Base-by-base conservation (phyloP, 176 grass and related monocot genomes). In the Puya raimondii region DNA sequence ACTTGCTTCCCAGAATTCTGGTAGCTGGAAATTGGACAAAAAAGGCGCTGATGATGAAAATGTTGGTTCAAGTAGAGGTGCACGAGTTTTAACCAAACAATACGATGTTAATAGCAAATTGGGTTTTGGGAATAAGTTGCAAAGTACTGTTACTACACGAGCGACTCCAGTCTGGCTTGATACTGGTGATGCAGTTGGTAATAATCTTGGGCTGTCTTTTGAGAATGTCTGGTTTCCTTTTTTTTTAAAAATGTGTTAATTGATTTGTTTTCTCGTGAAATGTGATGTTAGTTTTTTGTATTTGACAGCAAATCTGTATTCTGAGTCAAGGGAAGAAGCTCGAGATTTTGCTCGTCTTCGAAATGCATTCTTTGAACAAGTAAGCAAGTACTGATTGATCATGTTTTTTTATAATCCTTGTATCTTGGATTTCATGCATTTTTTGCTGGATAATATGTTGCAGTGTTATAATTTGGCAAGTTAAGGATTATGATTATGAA, bases 311-410 rank as follows among this genome's bases (percentile, higher is more conserved):
- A 82, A 63, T 70, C 83, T 97, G 72, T 97, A 99, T 53, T 82
- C 94, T 14, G 86, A 92, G 74, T 90, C 90, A 65, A 90, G 94
- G 77, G 89, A 83, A 70, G 94, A 99, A 84, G 94, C 89, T 90
- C 84, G 87, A 56, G 94, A 99, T 86, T 90, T 80, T 81, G 89
- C 94, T 12, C 83, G 89, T 27, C 75, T 99, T 63, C 76, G 89
- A 79, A 99, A 99, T 90, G 83, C 87, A 74, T 99, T 79, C 78
- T 93, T 99, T 80, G 89, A 99, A 77, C 94, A 93, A 83, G 94
- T 99, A 84, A 87, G 50, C 16, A 61, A 9, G 16, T 61, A 61
- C 21, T 61, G 49, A 70, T 53, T 77, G 48, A 54, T 79, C 21
- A 74, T 65, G 56, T 2, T 61, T 20, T 58, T 61, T 61, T 16